Conservation (phyloP, 768 basidiomycete genomes). For the Tephrocybe sp. region DNA sequence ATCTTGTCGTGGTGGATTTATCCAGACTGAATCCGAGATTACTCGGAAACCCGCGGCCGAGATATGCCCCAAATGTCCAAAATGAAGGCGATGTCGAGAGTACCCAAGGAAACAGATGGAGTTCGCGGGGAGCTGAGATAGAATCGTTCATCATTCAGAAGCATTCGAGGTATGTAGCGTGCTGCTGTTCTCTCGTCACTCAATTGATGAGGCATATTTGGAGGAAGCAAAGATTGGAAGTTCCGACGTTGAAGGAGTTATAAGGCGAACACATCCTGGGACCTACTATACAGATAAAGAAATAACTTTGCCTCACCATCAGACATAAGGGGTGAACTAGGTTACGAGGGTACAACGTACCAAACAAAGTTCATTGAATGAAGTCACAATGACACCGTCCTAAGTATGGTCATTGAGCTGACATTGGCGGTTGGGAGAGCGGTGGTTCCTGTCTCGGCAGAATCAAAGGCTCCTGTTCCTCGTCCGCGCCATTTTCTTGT, state of each 20-base stretch:
- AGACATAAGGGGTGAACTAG: not conserved
- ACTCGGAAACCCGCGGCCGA: not conserved
- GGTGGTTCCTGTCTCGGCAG: conserved; percentile 25
- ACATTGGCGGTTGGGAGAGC: conserved; percentile 26
- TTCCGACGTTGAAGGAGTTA: not conserved
- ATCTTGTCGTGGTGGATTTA: not conserved
- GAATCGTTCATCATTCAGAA: not conserved
- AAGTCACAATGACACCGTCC: not conserved
- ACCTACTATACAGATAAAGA: not conserved
- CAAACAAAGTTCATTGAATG: not conserved
- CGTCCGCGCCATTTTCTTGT: conserved; percentile 9
- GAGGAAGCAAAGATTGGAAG: not conserved
- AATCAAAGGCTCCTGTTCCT: conserved; percentile 30
- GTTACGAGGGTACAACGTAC: not conserved
- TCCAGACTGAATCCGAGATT: not conserved
- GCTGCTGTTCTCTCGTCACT: not conserved
- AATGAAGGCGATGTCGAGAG: not conserved
- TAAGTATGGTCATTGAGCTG: conserved; percentile 9
- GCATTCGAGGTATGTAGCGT: not conserved
- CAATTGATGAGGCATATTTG: not conserved
- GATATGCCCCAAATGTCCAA: not conserved
- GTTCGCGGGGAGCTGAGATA: not conserved
- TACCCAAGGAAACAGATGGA: not conserved
- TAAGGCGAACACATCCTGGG: not conserved
- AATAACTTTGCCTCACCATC: too few relatives aligned